Evolutionary conservation across 805 yeast genomes (phyloP), one percentile per base, ranked within the genome.

Genomic region (Millerozyma miso): DNA sequence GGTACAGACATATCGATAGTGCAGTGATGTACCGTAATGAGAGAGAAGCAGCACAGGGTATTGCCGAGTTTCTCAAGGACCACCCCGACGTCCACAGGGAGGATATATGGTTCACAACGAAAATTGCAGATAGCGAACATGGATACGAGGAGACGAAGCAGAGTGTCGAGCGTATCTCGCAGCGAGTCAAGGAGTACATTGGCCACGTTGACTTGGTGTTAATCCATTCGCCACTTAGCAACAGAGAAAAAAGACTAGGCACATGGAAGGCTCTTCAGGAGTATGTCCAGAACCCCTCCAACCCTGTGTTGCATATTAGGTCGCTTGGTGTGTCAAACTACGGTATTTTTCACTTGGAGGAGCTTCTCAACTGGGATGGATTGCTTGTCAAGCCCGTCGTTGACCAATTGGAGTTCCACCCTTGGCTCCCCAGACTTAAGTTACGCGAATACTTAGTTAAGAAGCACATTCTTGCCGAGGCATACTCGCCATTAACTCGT

Each of bases 351-450:
- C 88, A 81, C 56, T 58, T 86, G 18, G 74, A 80, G 44, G 84
- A 83, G 56, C 62, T 86, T 36, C 65, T 83, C 35, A 51, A 57
- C 2, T 80, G 86, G 83, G 73, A 73, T 3, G 78, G 70, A 1
- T 55, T 78, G 2, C 44, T 51, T 43, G 60, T 69, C 19, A 55
- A 58, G 40, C 67, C 96, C 0, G 87, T 82, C 0, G 83, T 85
- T 34, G 83, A 88, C 60, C 95, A 88, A 59, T 77, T 88, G 55
- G 96, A 87, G 61, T 73, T 87, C 40, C 86, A 88, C 46, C 96
- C 93, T 16, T 86, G 93, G 90, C 69, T 83, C 54, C 86, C 83
- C 65, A 71, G 85, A 52, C 64, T 71, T 41, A 80, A 81, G 40
- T 69, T 88, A 44, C 79, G 84, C 17, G 75, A 80, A 41, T 84